Percentiles rank a stretch among this genome's conserved stretches.
These are phyloP conservation scores for Podospora fimiseda DNA, from an alignment of 495 filamentous ascomycete species.

Conservation along the genomic window DNA sequence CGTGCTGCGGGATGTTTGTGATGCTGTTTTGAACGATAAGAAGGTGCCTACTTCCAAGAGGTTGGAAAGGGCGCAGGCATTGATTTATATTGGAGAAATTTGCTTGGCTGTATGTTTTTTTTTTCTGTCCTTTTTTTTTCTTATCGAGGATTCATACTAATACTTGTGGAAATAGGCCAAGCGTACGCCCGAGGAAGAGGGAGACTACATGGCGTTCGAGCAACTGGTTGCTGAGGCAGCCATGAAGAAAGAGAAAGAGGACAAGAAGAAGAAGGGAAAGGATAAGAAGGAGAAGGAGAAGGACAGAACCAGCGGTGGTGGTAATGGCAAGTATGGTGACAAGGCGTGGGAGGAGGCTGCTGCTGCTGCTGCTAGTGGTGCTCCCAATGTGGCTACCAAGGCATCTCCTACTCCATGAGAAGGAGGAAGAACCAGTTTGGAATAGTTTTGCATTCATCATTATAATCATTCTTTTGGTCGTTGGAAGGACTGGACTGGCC, in stretches of 20 bases:
- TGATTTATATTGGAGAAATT: conserved; percentile 82
- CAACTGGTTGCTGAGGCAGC: conserved; percentile 95
- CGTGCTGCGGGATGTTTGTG: conserved; percentile 84
- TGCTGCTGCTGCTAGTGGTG: conserved; percentile 33
- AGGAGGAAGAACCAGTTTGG: too few relatives aligned
- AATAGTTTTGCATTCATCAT: not conserved
- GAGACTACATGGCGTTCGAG: conserved; percentile 98
- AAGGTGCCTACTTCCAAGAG: conserved; percentile 75
- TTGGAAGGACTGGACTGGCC: not conserved
- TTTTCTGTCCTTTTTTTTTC: not conserved
- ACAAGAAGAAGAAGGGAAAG: conserved; percentile 68
- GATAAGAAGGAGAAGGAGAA: conserved; percentile 52
- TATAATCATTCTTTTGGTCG: not conserved
- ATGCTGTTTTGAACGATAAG: conserved; percentile 64
- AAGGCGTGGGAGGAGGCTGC: conserved; percentile 22
- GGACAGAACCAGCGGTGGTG: conserved; percentile 61
- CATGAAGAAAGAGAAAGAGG: conserved; percentile 79
- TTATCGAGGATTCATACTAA: not conserved
- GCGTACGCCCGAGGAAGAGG: conserved; percentile 91
- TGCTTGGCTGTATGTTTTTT: conserved; percentile 65
- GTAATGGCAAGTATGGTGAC: conserved; percentile 30
- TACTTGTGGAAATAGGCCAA: conserved; percentile 55
- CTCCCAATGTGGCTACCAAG: conserved; percentile 38
- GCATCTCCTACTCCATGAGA: not conserved
- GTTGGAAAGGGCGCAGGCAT: conserved; percentile 80